Percentiles rank a stretch among this genome's conserved stretches.
phyloP scores from a whole-genome alignment of 106 monocot species.

The Dioscorea alata region DNA sequence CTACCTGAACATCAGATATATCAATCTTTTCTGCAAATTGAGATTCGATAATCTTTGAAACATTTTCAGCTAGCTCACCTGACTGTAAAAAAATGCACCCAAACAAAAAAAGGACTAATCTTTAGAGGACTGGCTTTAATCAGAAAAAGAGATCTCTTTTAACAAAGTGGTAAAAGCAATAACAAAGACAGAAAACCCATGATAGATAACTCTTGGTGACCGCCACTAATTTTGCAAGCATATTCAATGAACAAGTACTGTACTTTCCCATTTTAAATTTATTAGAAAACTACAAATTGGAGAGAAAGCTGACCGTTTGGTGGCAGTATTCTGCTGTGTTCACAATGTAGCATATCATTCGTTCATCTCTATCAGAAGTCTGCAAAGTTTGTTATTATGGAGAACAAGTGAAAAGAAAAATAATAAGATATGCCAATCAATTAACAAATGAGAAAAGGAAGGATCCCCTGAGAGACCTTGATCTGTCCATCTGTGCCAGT shows the following conservation, averaged over 20 bases:
- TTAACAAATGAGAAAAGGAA: neutral
- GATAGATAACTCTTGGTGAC: no score
- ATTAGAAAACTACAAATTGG: neutral
- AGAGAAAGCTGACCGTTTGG: conserved; percentile 61
- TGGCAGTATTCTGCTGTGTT: conserved; percentile 99
- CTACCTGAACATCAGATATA: conserved; percentile 97
- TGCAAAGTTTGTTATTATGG: conserved; percentile 23
- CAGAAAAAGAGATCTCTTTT: no score
- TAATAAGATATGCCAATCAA: neutral
- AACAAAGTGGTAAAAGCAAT: no score
- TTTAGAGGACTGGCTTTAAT: no score
- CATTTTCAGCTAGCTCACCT: conserved; percentile 96
- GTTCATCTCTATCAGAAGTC: conserved; percentile 96
- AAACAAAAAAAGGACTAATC: no score
- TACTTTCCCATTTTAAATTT: neutral
- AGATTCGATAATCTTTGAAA: conserved; percentile 91
- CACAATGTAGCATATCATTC: conserved; percentile 95
- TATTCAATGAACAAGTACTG: no score
- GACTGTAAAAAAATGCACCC: conserved; percentile 37
- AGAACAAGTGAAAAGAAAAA: neutral
- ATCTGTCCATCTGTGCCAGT: conserved; percentile 98
- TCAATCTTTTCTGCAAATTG: conserved; percentile 84
- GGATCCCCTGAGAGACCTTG: conserved; percentile 44
- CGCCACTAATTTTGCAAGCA: no score
- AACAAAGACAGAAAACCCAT: no score